A percentile compares a stretch with the other conserved stretches of the same genome.
Conservation (phyloP, 495 filamentous ascomycete genomes). For the Cenococcum geophilum region DNA sequence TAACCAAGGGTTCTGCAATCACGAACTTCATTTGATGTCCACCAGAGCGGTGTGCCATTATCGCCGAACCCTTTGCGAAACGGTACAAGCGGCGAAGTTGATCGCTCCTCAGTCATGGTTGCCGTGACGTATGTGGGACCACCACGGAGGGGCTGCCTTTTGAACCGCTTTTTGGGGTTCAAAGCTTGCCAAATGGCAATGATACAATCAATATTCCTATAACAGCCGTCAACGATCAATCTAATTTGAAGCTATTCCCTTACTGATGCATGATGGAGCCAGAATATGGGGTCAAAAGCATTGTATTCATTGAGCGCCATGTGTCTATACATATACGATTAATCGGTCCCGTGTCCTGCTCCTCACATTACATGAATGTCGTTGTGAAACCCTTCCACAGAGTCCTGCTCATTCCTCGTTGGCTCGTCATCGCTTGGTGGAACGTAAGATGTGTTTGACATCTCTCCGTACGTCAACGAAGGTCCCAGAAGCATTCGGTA, state of each 20-base stretch:
- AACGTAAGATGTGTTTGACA: no score
- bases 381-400: no score
- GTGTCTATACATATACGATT: background rate
- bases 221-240: background rate
- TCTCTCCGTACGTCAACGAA: no score
- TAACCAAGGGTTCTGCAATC: no score
- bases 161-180: background rate
- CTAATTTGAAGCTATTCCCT: background rate
- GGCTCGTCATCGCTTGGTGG: no score
- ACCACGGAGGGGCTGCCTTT: background rate
- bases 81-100: background rate
- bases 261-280: background rate
- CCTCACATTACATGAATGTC: background rate
- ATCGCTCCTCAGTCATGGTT: background rate
- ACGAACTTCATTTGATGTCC: no score
- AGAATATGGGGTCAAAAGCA: background rate
- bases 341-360: background rate
- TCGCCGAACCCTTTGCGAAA: background rate
- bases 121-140: background rate
- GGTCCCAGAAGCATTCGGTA: no score
- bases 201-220: conserved; percentile 1
- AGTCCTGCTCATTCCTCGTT: no score
- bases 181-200: background rate
- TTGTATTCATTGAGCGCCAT: background rate
- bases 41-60: no score